These are phyloP conservation scores for Colletotrichum magnum DNA, from an alignment of 2,329 filamentous ascomycete species.

Conservation along the genomic window DNA sequence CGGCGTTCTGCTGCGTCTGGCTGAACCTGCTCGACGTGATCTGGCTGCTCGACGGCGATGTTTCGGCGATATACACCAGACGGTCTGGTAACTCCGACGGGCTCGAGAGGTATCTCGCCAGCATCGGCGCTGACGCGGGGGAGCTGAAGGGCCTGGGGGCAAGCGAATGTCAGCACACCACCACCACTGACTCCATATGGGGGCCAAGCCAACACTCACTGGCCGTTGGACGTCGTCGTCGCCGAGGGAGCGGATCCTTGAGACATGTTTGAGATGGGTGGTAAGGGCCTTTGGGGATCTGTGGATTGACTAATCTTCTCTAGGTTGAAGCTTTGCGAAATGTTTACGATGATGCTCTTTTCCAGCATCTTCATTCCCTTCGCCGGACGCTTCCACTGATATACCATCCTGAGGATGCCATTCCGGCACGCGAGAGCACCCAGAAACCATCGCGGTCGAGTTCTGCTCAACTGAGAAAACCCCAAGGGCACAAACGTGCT, in stretches of 20 bases:
- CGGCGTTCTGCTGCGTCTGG: constrained; percentile 4
- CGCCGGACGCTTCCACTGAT: neutral
- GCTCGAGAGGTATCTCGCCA: constrained; percentile 15
- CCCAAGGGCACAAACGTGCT: constrained; percentile 32
- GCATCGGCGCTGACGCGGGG: neutral
- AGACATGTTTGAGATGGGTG: constrained; percentile 19
- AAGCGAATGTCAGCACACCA: constrained; percentile 16
- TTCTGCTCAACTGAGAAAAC: constrained; percentile 15
- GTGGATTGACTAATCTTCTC: neutral
- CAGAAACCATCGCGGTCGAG: neutral
- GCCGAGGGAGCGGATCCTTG: constrained; percentile 20
- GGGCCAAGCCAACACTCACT: constrained; percentile 4
- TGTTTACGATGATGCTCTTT: neutral
- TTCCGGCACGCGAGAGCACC: neutral
- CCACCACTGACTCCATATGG: neutral
- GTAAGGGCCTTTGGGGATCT: neutral
- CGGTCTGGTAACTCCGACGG: constrained; percentile 20
- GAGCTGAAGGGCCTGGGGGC: constrained; percentile 6
- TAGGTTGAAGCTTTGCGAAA: neutral
- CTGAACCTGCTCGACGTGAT: constrained; percentile 3
- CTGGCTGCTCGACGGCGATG: neutral
- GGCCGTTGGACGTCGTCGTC: constrained; percentile 17
- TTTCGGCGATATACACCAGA: constrained; percentile 17
- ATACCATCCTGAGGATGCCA: constrained; percentile 14
- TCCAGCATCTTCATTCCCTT: neutral